Evolutionary conservation across 2,329 filamentous ascomycete species (phyloP).

Genomic region (Fusarium caatingaense): DNA sequence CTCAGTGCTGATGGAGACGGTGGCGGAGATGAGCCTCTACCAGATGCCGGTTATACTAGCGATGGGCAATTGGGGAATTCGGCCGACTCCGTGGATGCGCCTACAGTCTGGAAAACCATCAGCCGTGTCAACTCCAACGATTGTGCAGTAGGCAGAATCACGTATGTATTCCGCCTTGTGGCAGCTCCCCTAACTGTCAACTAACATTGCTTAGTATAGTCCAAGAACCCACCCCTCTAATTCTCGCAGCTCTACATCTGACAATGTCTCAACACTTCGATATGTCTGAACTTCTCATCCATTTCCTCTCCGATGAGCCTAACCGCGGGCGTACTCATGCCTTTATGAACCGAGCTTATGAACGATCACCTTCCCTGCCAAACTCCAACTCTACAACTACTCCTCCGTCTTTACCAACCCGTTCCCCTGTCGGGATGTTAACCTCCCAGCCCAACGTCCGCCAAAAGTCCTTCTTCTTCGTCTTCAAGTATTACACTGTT

Average conservation of each 20-base stretch:
- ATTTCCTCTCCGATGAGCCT: constrained; percentile 62
- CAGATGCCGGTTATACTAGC: constrained; percentile 44
- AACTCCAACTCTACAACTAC: constrained; percentile 24
- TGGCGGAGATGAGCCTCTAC: constrained; percentile 39
- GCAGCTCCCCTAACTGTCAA: not conserved
- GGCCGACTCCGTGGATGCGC: constrained; percentile 52
- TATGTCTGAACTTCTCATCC: constrained; percentile 68
- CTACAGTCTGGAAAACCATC: constrained; percentile 57
- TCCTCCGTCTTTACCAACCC: constrained; percentile 25
- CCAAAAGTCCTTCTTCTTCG: constrained; percentile 70
- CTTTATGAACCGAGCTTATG: constrained; percentile 63
- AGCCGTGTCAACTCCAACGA: constrained; percentile 52
- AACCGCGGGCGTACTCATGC: constrained; percentile 59
- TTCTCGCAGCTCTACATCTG: constrained; percentile 69
- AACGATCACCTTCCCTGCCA: constrained; percentile 36
- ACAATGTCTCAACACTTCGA: constrained; percentile 69
- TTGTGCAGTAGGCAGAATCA: constrained; percentile 66
- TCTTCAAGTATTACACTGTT: constrained; percentile 73
- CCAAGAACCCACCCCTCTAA: constrained; percentile 69
- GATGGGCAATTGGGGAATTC: constrained; percentile 42
- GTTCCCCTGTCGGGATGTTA: constrained; percentile 12
- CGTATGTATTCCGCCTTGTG: constrained; percentile 53
- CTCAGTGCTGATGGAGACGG: constrained; percentile 47
- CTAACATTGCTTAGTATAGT: constrained; percentile 58
- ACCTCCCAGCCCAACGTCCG: constrained; percentile 53